Base-by-base conservation (phyloP, 164 flowering plant genomes). In the Nymphaea colorata region DNA sequence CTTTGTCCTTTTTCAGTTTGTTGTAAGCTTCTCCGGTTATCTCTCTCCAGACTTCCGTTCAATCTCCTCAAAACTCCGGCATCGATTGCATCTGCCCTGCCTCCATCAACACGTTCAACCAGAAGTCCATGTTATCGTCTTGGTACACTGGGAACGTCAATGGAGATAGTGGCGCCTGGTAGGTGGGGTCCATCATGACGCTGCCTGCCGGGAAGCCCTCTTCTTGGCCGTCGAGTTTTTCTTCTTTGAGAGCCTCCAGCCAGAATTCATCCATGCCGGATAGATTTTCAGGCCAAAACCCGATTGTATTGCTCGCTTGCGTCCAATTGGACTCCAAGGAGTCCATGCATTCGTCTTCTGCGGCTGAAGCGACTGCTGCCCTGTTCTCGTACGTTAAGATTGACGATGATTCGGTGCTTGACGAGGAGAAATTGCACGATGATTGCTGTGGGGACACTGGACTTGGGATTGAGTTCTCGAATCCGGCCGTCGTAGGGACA, bases 381-480 rank as follows among this genome's bases (percentile, higher is more conserved):
- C 41, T 17, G 64, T 61, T 61, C 42, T 61, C 64, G 18, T 10
- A 61, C 10, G 64, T 61, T 17, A 61, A 6, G 42, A 61, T 61
- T 10, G 64, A 61, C 14, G 64, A 61, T 12, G 64, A 61, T 17
- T 61, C 64, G n/a, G 64, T 61, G 64, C 17, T 61, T 17, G 57
- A 51, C 8, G 57, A 15, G n/a, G 64, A 61, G 42, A 10, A 17
- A 41, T 17, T 61, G 64, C 64, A 10, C 64, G 64, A 11, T 8
- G 64, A 61, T 61, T 12, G 64, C 64, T 61, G 64, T 10, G 64
- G 64, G n/a, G 64, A 61, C 5, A 15, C 64, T 11, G 64, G 64
- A 17, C 42, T 61, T 61, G 11, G 64, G 4, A 17, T 61, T 3
- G 18, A 41, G 64, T 61, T 47, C 11, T 47, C 55, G 55, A 7